phyloP scores from a whole-genome alignment of 2,329 filamentous ascomycete species.

The Hymenoscyphus repandus region DNA sequence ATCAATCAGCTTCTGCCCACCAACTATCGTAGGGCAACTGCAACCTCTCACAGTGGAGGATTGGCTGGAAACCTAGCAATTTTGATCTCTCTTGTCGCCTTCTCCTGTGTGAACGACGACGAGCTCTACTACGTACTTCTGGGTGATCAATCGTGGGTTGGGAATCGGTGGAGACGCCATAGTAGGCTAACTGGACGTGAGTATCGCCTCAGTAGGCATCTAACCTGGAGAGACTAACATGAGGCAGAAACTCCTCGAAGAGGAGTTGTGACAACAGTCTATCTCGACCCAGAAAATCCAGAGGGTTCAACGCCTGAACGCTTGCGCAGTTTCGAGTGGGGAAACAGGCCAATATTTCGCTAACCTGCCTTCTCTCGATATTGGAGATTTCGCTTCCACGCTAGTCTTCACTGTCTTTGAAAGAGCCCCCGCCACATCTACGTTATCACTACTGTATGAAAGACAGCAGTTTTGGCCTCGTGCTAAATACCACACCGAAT shows the following conservation, averaged over 20 bases:
- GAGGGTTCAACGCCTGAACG: conserved; percentile 14
- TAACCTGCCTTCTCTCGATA: neutral
- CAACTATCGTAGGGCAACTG: conserved; percentile 1
- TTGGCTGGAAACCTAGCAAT: conserved; percentile 11
- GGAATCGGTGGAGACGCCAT: conserved; percentile 7
- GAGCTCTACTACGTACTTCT: conserved; percentile 4
- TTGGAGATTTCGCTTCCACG: no score
- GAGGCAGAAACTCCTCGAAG: conserved; percentile 10
- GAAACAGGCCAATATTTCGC: conserved; percentile 4
- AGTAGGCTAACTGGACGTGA: neutral
- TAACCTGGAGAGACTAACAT: neutral
- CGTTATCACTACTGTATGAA: no score
- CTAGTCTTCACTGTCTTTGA: no score
- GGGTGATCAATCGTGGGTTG: conserved; percentile 6
- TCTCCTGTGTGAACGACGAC: conserved; percentile 5
- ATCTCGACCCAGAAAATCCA: conserved; percentile 24
- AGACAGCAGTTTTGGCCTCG: no score
- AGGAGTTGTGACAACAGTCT: conserved; percentile 24
- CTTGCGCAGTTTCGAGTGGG: conserved; percentile 18
- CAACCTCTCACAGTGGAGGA: neutral
- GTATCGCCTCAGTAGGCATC: neutral
- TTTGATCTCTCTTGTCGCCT: conserved; percentile 12
- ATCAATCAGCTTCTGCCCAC: conserved; percentile 9
- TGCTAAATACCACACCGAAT: no score
- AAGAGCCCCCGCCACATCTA: no score